Evolutionary conservation across 768 basidiomycete genomes (phyloP).

Genomic region (Mycena rebaudengoi): DNA sequence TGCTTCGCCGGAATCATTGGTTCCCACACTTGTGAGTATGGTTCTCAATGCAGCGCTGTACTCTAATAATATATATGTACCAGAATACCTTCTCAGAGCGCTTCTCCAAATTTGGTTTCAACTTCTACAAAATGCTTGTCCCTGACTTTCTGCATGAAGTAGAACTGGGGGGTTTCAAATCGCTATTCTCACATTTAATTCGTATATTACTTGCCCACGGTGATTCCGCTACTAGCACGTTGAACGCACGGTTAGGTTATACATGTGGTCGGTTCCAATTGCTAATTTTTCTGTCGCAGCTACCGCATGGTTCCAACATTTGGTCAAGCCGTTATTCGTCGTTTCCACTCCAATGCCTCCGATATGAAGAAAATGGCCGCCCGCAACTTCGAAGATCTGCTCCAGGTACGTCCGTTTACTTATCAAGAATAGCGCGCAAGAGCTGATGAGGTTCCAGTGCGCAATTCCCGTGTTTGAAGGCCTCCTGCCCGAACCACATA

Average conservation of each 20-base stretch:
- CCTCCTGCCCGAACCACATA: slow-evolving; percentile 31
- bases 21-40: slow-evolving; percentile 34
- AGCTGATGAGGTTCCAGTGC: slow-evolving; percentile 24
- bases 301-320: slow-evolving; percentile 14
- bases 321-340: slow-evolving; percentile 24
- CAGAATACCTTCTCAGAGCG: slow-evolving; percentile 10
- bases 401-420: slow-evolving; percentile 31
- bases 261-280: not conserved
- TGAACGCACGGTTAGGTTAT: not conserved
- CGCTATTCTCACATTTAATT: slow-evolving; percentile 31
- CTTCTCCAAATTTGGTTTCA: slow-evolving; percentile 1
- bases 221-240: not conserved
- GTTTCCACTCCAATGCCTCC: slow-evolving; percentile 30
- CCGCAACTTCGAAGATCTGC: slow-evolving; percentile 36
- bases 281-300: not conserved
- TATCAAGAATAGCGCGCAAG: not conserved
- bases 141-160: slow-evolving; percentile 39
- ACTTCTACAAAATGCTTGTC: slow-evolving; percentile 7
- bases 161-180: slow-evolving; percentile 39
- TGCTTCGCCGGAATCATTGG: slow-evolving; percentile 27
- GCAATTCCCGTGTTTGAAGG: slow-evolving; percentile 38
- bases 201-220: not conserved
- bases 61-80: not conserved
- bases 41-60: not conserved
- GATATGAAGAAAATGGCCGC: slow-evolving; percentile 33